Evolutionary conservation across 805 yeast species (phyloP).

Genomic region (Clavispora phyllophila): DNA sequence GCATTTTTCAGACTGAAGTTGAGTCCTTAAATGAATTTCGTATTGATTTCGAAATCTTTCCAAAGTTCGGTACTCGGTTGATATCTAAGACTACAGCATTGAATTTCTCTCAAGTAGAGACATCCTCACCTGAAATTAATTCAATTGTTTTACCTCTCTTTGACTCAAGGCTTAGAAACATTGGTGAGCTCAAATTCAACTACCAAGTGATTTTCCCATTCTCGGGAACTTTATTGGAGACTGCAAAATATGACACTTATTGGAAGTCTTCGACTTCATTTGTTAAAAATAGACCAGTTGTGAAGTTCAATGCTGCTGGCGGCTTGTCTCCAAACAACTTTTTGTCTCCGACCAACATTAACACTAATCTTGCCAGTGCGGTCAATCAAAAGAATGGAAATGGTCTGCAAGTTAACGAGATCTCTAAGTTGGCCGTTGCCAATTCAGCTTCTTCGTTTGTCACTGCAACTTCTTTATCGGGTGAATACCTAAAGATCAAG

Average conservation of each 20-base stretch:
- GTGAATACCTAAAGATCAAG: conserved; percentile 66
- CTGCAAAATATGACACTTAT: conserved; percentile 89
- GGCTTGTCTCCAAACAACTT: conserved; percentile 39
- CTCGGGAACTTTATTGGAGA: conserved; percentile 75
- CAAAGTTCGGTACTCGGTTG: conserved; percentile 89
- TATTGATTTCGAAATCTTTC: conserved; percentile 85
- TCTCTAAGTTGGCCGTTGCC: neutral
- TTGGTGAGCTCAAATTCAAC: conserved; percentile 74
- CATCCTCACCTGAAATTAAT: conserved; percentile 37
- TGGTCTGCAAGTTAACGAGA: neutral
- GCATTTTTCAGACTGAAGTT: conserved; percentile 80
- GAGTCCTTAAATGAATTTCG: conserved; percentile 58
- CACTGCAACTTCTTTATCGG: conserved; percentile 85
- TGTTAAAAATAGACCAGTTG: conserved; percentile 30
- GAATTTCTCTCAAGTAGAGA: conserved; percentile 40
- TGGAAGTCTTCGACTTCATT: conserved; percentile 85
- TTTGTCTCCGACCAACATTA: conserved; percentile 30
- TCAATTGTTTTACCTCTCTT: conserved; percentile 63
- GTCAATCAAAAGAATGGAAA: conserved; percentile 1
- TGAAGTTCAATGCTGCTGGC: conserved; percentile 32
- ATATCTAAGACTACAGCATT: conserved; percentile 86
- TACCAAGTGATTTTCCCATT: conserved; percentile 88
- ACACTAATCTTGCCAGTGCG: conserved; percentile 6
- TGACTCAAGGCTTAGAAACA: conserved; percentile 73
- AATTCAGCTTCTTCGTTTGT: conserved; percentile 56